Conservation (phyloP, 2,329 filamentous ascomycete species). For the Ilyonectria sp. region DNA sequence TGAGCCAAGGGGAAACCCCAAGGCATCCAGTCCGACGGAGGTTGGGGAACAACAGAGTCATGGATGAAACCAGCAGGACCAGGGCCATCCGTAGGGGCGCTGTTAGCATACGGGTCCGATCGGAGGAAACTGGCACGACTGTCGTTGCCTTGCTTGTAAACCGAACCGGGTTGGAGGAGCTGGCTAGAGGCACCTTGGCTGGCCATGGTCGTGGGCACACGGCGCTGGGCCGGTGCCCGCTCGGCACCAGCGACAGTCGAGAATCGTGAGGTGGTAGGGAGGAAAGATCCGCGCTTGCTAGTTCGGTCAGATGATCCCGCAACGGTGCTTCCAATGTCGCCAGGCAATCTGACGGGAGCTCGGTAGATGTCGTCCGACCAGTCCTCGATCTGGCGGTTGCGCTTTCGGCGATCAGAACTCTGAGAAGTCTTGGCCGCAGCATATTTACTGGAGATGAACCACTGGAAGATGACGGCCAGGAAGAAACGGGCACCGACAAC, state of each 20-base stretch:
- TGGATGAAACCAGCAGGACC: conserved; percentile 97
- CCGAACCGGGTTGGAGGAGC: conserved; percentile 77
- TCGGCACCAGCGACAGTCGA: conserved; percentile 90
- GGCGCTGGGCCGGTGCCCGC: conserved; percentile 62
- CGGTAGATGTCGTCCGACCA: conserved; percentile 99
- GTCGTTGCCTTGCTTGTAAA: conserved; percentile 79
- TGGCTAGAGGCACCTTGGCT: conserved; percentile 85
- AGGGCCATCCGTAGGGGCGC: conserved; percentile 75
- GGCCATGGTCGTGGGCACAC: conserved; percentile 91
- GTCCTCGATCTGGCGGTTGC: conserved; percentile 95
- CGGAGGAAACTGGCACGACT: conserved; percentile 77
- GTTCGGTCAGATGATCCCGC: conserved; percentile 73
- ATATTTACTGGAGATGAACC: conserved; percentile 92
- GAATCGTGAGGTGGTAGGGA: conserved; percentile 95
- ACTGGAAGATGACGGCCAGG: conserved; percentile 93
- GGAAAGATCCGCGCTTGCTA: conserved; percentile 88
- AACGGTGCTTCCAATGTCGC: conserved; percentile 78
- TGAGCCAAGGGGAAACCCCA: conserved; percentile 97
- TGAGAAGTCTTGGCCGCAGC: conserved; percentile 89
- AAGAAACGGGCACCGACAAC: conserved; percentile 90
- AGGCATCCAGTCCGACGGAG: conserved; percentile 96
- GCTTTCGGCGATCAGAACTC: conserved; percentile 83
- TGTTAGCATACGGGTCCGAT: conserved; percentile 68
- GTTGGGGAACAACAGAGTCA: conserved; percentile 94
- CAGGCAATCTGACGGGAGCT: conserved; percentile 85